phyloP scores from a whole-genome alignment of 2,329 filamentous ascomycete genomes.

The Penicillium sp. region DNA sequence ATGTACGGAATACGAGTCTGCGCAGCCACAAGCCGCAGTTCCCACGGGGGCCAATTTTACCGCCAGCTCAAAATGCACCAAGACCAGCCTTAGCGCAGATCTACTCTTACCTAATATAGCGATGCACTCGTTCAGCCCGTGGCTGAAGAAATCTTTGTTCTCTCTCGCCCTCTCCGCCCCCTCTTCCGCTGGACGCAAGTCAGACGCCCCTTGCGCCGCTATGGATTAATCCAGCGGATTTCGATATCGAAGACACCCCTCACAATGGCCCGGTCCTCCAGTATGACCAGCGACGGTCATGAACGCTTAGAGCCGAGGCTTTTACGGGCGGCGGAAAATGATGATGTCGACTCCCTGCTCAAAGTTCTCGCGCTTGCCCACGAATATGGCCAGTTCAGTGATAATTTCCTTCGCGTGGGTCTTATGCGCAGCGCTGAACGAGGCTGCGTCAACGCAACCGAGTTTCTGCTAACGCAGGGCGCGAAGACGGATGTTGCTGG shows the following conservation, averaged over 20 bases:
- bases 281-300: conserved; percentile 34
- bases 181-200: neutral
- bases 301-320: conserved; percentile 43
- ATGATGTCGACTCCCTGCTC: conserved; percentile 34
- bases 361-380: conserved; percentile 33
- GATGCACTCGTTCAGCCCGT: neutral
- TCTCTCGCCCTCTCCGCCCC: neutral
- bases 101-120: conserved; percentile 6
- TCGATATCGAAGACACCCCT: neutral
- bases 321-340: conserved; percentile 40
- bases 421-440: conserved; percentile 43
- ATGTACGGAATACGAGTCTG: conserved; percentile 16
- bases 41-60: neutral
- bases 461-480: conserved; percentile 38
- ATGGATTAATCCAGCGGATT: conserved; percentile 11
- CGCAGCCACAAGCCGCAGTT: conserved; percentile 7
- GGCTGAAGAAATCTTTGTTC: neutral
- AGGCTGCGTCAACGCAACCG: conserved; percentile 30
- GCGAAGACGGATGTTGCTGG: conserved; percentile 37
- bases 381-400: conserved; percentile 36
- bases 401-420: conserved; percentile 40
- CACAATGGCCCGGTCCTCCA: conserved; percentile 32
- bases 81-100: conserved; percentile 7
- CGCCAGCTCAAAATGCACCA: neutral
- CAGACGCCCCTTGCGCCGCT: neutral